Conservation (phyloP, 305 asterid species). For the Solanum hybrid region DNA sequence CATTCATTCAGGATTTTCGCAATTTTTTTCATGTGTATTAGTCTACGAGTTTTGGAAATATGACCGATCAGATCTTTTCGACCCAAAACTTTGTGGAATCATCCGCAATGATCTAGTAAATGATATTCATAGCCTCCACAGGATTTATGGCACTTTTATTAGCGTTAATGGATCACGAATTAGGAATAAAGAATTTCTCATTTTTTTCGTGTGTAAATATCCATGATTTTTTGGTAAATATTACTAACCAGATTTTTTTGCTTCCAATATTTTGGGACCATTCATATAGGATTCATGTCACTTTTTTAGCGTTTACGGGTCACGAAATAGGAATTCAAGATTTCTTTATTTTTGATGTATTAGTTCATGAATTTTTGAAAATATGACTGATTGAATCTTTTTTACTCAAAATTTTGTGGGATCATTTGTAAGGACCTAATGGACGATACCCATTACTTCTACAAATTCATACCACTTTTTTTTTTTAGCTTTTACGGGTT, state of each 20-base stretch:
- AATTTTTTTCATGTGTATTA: background rate
- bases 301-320: background rate
- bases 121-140: background rate
- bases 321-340: background rate
- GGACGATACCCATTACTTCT: background rate
- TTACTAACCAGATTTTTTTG: background rate
- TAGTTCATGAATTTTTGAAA: too few relatives aligned
- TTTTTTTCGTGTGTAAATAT: background rate
- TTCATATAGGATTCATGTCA: background rate
- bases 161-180: background rate
- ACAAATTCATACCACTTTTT: background rate
- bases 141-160: background rate
- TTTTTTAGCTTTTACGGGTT: too few relatives aligned
- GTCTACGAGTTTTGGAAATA: background rate
- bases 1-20: background rate
- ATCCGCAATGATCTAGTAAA: background rate
- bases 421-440: background rate
- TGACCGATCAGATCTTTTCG: too few relatives aligned
- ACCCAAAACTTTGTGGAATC: background rate
- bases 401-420: background rate
- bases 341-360: too few relatives aligned
- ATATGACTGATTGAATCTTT: background rate
- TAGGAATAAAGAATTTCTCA: background rate
- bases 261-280: background rate
- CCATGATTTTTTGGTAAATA: background rate